Evolutionary conservation across 306 rosid genomes (phyloP), one percentile per base, ranked within the genome.

Genomic region (Crataegus laevigata): DNA sequence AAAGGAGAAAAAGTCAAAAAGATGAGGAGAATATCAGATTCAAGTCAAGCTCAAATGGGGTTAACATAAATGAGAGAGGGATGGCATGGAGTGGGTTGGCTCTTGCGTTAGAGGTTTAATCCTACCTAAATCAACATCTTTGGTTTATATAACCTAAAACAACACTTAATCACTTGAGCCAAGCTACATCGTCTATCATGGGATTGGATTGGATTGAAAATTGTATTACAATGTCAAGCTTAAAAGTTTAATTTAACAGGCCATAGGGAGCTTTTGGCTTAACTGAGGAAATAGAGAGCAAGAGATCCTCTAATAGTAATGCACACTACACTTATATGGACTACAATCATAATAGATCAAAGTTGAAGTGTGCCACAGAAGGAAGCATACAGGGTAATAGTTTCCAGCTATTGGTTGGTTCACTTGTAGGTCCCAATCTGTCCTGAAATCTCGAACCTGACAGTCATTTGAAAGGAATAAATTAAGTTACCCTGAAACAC

Each of bases 401-500:
- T 81, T 81, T 67, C 85, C 85, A 25, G 85, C 57, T 30, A 81
- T 66, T 34, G 85, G 85, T 45, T 81, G 81, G 58, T 81, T 77
- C 14, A 57, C 75, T 66, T 81, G 75, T 51, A 81, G 85, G n/a
- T 76, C 75, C 81, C 81, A 81, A 50, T 81, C 85, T 38, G 81
- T 50, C 64, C 85, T 65, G 32, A 76, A 81, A 77, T 81, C 78
- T 14, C 75, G 81, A 81, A 77, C 17, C 85, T 81, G 75, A 57
- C 65, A 72, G 50, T 71, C 74, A 75, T 30, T 79, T 13, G 69
- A 73, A 19, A 71, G 69, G 52, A 71, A 18, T 21, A 52, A 12
- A 55, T 29, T 58, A 26, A 64, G 55, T 14, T 59, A 64, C 32
- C 45, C n/a, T 32, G 47, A 62, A 36, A 50, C 32, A 15, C n/a